These are phyloP conservation scores for Rosa chinensis DNA, from an alignment of 306 rosid species.

Conservation along the genomic window DNA sequence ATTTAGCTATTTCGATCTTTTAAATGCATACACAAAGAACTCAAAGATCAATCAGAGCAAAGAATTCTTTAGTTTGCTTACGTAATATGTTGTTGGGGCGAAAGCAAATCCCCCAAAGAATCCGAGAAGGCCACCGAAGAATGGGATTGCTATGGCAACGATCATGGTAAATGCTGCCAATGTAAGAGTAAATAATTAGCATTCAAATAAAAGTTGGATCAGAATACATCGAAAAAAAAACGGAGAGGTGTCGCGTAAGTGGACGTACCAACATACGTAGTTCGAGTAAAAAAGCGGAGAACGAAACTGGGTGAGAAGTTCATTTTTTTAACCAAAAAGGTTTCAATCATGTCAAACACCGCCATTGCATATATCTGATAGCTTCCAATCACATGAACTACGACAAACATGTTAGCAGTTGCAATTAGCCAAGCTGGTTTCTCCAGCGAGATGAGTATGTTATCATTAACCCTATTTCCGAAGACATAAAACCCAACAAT, in stretches of 20 bases:
- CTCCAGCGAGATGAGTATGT: slow-evolving; percentile 43
- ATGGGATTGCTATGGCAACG: slow-evolving; percentile 63
- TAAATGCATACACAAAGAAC: background rate
- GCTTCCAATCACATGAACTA: slow-evolving; percentile 79
- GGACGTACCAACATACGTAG: slow-evolving; percentile 51
- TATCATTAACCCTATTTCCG: slow-evolving; percentile 54
- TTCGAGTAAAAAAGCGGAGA: slow-evolving; percentile 65
- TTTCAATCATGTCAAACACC: slow-evolving; percentile 80
- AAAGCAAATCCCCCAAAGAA: slow-evolving; percentile 88
- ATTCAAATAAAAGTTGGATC: background rate
- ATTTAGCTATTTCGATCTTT: background rate
- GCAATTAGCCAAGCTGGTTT: slow-evolving; percentile 76
- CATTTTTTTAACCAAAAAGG: slow-evolving; percentile 49
- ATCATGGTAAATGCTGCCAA: slow-evolving; percentile 59
- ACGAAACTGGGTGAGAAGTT: slow-evolving; percentile 43
- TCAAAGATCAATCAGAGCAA: background rate
- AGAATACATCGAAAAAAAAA: background rate
- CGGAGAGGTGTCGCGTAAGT: background rate
- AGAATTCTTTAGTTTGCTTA: slow-evolving; percentile 34
- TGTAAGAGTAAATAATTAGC: background rate
- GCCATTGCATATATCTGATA: slow-evolving; percentile 83
- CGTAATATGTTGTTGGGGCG: slow-evolving; percentile 83
- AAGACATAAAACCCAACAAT: slow-evolving; percentile 56
- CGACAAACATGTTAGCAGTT: slow-evolving; percentile 66
- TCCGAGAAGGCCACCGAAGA: slow-evolving; percentile 86